Base-by-base conservation (phyloP, 2,329 filamentous ascomycete genomes). In the Neopestalotiopsis sp. region DNA sequence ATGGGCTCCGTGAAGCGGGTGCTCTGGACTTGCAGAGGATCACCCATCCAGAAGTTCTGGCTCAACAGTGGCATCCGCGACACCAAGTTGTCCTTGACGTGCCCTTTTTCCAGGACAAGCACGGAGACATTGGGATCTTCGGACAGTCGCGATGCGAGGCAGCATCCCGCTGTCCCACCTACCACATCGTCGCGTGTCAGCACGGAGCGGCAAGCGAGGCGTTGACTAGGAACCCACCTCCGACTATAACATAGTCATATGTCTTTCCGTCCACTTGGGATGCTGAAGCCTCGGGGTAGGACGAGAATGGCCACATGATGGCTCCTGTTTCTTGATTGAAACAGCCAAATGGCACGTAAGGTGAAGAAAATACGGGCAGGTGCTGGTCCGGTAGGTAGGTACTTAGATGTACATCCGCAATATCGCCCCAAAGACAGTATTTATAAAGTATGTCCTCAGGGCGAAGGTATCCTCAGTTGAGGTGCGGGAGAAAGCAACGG, bases 101-200 rank as follows among this genome's bases (percentile, higher is more conserved):
- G 72, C 40, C 79, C 79, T 38, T 76, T 78, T 69, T 83, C 81
- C 12, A 84, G 68, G 4, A 84, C 73, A 1, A 83, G 76, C 4
- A 85, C 80, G 0, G 73, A 76, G 17, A 79, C 75, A n/a, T 73
- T 68, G 9, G 75, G 76, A 67, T 81, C 77, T 67, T 83, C 80
- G 14, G 77, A 80, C 1, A 86, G 77, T 49, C 84, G 80, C 28
- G 81, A 81, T 4, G 84, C 84, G 64, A 86, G 69, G 2, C 83
- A 82, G 74, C 83, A 84, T 34, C 84, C 84, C 38, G 84, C 82
- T 2, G 84, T 85, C 28, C 84, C 84, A 56, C 83, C 83, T 77
- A 59, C 10, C 14, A 66, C 12, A 30, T 6, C 28, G 4, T 67
- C 13, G 59, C 34, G 38, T 20, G 5, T 4, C n/a, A 52, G 45